Percentiles rank a stretch among this genome's conserved stretches.
These are phyloP conservation scores for Iris pallida DNA, from an alignment of 116 monocot genomes.

Conservation along the genomic window DNA sequence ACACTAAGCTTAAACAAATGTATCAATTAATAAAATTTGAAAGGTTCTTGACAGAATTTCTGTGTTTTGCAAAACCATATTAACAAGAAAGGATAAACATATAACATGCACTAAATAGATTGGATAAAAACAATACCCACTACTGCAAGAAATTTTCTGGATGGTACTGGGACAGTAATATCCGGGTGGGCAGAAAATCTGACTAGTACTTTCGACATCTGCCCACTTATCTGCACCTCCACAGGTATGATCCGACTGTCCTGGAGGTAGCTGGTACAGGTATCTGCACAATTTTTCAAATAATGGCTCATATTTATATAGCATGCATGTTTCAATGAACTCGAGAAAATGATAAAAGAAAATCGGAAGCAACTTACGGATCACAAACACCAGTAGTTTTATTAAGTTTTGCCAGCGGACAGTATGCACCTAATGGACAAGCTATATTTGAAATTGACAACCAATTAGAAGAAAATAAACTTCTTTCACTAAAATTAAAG, in stretches of 20 bases:
- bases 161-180: slow-evolving; percentile 88
- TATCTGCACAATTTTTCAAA: slow-evolving; percentile 43
- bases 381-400: slow-evolving; percentile 71
- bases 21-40: not conserved
- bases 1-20: not conserved
- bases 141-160: slow-evolving; percentile 65
- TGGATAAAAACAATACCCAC: slow-evolving; percentile 70
- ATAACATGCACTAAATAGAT: slow-evolving; percentile 4
- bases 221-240: slow-evolving; percentile 88
- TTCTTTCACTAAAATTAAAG: not conserved
- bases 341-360: not conserved
- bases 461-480: not conserved
- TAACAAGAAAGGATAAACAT: not conserved
- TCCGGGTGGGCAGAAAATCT: slow-evolving; percentile 84
- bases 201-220: slow-evolving; percentile 48
- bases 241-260: slow-evolving; percentile 71
- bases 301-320: not conserved
- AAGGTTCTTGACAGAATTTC: not conserved
- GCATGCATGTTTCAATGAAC: not conserved
- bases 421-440: slow-evolving; percentile 76
- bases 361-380: slow-evolving; percentile 53
- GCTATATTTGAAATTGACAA: slow-evolving; percentile 36
- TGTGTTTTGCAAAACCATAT: not conserved
- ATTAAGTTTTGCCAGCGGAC: slow-evolving; percentile 58
- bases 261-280: slow-evolving; percentile 76